Percentiles rank a stretch among this genome's conserved stretches.
phyloP scores from a whole-genome alignment of 768 basidiomycete species.

The Suillus subalutaceus region DNA sequence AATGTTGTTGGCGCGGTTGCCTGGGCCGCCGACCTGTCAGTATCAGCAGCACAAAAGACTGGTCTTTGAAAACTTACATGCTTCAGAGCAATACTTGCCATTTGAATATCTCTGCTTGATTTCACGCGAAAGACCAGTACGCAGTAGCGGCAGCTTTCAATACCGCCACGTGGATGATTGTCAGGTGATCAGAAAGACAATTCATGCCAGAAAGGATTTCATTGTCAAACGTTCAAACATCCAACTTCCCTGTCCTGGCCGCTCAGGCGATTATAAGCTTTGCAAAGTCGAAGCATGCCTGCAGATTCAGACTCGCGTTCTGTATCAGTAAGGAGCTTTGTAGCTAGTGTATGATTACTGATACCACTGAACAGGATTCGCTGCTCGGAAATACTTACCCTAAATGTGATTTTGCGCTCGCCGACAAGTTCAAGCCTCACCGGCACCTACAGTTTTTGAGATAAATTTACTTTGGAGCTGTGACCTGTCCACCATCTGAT shows the following conservation, averaged over 20 bases:
- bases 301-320: neutral
- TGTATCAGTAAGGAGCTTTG: neutral
- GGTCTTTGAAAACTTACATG: slow-evolving; percentile 37
- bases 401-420: neutral
- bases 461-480: neutral
- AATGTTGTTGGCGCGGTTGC: slow-evolving; percentile 59
- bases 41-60: slow-evolving; percentile 4
- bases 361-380: neutral
- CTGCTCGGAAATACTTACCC: neutral
- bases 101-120: slow-evolving; percentile 19
- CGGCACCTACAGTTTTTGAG: neutral
- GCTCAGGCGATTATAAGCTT: neutral
- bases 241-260: no score
- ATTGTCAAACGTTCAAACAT: no score
- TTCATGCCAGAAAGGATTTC: neutral
- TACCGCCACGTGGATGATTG: slow-evolving; percentile 13
- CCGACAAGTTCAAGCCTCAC: neutral
- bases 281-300: neutral
- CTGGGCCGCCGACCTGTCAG: slow-evolving; percentile 37
- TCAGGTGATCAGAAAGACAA: slow-evolving; percentile 9
- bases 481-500: neutral
- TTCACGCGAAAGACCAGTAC: neutral
- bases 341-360: neutral
- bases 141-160: neutral
- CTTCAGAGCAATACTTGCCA: slow-evolving; percentile 50